Conservation (phyloP, 305 asterid species). For the Fraxinus floribunda region DNA sequence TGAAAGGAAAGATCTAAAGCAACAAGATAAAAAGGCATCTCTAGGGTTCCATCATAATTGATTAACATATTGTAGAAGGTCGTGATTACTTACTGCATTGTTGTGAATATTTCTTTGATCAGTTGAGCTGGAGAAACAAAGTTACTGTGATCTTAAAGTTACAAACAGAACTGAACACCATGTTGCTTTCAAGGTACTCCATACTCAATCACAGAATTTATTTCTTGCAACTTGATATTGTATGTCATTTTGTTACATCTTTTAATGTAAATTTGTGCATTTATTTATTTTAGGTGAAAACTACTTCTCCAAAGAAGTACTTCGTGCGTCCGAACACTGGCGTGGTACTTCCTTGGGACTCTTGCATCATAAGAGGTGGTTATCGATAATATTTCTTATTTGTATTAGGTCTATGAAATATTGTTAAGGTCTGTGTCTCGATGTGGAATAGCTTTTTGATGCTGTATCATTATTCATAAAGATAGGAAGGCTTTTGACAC, state of each 20-base stretch:
- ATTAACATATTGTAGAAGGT: background rate
- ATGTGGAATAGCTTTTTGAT: background rate
- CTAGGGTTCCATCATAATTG: background rate
- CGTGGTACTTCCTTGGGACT: slow-evolving; percentile 68
- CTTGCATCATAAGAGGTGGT: slow-evolving; percentile 71
- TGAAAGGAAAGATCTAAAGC: background rate
- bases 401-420: background rate
- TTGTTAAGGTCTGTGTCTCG: background rate
- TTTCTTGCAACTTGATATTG: background rate
- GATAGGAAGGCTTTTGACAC: background rate
- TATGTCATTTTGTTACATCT: background rate
- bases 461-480: background rate
- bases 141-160: slow-evolving; percentile 72
- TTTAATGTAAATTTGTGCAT: background rate
- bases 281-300: slow-evolving; percentile 55
- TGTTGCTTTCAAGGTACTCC: slow-evolving; percentile 80
- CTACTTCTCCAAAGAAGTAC: slow-evolving; percentile 88
- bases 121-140: slow-evolving; percentile 86
- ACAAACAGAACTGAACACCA: slow-evolving; percentile 63
- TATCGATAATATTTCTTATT: slow-evolving; percentile 15
- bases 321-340: slow-evolving; percentile 84
- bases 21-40: background rate
- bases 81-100: background rate
- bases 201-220: background rate
- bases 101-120: slow-evolving; percentile 12